These are phyloP conservation scores for Barnettozyma salicaria DNA, from an alignment of 805 yeast genomes.

Conservation along the genomic window DNA sequence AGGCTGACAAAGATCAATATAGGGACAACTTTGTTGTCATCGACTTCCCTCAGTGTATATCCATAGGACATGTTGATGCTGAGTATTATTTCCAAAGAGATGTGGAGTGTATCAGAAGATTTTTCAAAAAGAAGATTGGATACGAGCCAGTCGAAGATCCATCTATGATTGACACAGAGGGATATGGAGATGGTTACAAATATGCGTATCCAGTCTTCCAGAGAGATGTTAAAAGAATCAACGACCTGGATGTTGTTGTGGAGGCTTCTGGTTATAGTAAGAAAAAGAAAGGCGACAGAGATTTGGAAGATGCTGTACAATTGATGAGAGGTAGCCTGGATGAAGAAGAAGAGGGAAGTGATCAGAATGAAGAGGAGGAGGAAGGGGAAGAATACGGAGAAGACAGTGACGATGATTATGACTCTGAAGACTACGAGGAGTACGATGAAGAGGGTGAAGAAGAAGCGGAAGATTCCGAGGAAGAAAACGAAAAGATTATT, in stretches of 20 bases:
- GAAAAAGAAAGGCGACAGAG: constrained; percentile 50
- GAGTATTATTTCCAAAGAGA: constrained; percentile 85
- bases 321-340: constrained; percentile 48
- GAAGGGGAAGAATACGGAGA: constrained; percentile 51
- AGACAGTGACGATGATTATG: constrained; percentile 23
- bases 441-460: constrained; percentile 25
- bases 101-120: constrained; percentile 80
- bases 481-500: constrained; percentile 53
- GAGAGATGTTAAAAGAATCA: constrained; percentile 66
- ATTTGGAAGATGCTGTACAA: constrained; percentile 71
- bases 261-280: constrained; percentile 83
- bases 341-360: constrained; percentile 27
- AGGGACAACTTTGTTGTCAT: constrained; percentile 81
- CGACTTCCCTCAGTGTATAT: constrained; percentile 97
- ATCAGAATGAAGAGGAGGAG: constrained; percentile 33
- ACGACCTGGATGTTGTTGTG: constrained; percentile 74
- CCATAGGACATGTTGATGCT: constrained; percentile 87
- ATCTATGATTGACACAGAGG: constrained; percentile 70
- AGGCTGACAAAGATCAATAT: constrained; percentile 36
- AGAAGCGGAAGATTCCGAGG: constrained; percentile 52
- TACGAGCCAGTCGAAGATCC: constrained; percentile 65
- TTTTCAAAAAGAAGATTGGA: constrained; percentile 72
- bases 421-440: constrained; percentile 24
- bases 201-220: constrained; percentile 73
- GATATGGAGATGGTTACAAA: constrained; percentile 74